Conservation (phyloP, 371 early-diverging fungal genomes). For the Rhizomucor miehei region DNA sequence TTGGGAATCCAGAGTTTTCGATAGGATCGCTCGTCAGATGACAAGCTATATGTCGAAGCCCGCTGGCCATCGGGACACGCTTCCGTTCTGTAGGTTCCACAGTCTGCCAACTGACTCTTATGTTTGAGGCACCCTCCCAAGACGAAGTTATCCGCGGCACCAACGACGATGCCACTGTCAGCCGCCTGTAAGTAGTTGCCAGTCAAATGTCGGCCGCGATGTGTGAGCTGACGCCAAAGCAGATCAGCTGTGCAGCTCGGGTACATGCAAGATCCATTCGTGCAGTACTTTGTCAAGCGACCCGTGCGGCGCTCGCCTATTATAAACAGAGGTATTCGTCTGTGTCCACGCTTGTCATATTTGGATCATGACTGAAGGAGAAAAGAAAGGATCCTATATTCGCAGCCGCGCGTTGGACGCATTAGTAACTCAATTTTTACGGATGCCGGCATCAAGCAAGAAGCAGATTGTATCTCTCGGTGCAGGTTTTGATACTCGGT, state of each 20-base stretch:
- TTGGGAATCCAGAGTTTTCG: too few relatives aligned
- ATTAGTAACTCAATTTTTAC: conserved; percentile 62
- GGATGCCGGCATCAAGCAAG: conserved; percentile 12
- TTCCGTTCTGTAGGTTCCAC: not conserved
- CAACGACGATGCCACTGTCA: conserved; percentile 86
- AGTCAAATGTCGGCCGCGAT: not conserved
- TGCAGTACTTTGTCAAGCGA: conserved; percentile 67
- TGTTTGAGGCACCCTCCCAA: not conserved
- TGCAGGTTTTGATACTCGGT: conserved; percentile 93
- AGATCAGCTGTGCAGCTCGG: conserved; percentile 84
- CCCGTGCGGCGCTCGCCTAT: conserved; percentile 78
- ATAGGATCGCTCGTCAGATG: not conserved
- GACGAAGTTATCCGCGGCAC: conserved; percentile 78
- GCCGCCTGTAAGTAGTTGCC: conserved; percentile 59
- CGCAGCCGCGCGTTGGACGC: conserved; percentile 67
- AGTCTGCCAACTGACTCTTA: not conserved
- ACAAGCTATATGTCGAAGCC: not conserved
- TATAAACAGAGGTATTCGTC: conserved; percentile 81
- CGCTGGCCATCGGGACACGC: not conserved
- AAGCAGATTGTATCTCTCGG: conserved; percentile 88
- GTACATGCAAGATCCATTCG: conserved; percentile 82
- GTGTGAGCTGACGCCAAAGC: not conserved
- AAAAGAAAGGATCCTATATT: conserved; percentile 63
- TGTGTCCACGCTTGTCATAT: not conserved
- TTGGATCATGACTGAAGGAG: not conserved